phyloP scores from a whole-genome alignment of 129 eudicot species.

The Artemisia tridentata region DNA sequence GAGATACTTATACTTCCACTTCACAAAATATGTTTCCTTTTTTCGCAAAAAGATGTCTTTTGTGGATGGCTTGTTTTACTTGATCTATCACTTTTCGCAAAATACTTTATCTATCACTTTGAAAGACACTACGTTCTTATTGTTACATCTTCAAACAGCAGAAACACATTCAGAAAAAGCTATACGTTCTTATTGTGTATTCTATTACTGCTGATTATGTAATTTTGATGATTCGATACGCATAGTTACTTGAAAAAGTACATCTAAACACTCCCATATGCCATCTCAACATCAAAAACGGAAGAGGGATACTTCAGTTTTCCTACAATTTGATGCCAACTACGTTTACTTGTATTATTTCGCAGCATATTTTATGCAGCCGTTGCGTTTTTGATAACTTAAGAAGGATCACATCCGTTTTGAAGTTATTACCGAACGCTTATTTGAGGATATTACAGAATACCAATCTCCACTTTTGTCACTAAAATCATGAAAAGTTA shows the following conservation, averaged over 20 bases:
- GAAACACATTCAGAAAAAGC: not conserved
- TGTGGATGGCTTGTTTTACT: not conserved
- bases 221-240: not conserved
- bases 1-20: not conserved
- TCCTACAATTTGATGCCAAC: slow-evolving; percentile 2
- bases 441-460: no score
- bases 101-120: not conserved
- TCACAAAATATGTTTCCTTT: not conserved
- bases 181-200: no score
- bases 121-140: not conserved
- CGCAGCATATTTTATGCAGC: not conserved
- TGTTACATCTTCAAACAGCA: not conserved
- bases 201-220: not conserved
- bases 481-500: not conserved
- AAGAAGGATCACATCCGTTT: no score
- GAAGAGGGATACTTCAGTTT: not conserved
- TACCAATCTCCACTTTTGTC: not conserved
- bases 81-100: not conserved
- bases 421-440: no score
- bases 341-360: not conserved
- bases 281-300: not conserved
- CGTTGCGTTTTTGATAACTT: not conserved
- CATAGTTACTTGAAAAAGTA: not conserved
- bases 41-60: no score
- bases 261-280: not conserved